Conservation (phyloP, 164 flowering plant species). For the Dillenia suffruticosa region DNA sequence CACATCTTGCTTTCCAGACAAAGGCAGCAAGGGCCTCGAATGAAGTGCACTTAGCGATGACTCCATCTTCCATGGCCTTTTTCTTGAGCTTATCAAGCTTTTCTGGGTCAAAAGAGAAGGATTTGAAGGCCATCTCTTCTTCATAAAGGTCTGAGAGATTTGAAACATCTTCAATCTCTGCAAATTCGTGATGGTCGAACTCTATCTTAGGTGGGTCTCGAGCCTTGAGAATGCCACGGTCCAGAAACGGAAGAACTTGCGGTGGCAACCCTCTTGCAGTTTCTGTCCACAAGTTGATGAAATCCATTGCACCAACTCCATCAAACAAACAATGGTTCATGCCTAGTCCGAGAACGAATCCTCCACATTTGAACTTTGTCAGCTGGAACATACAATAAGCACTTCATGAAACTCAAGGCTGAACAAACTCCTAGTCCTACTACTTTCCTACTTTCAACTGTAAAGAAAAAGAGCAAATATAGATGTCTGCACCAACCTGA, state of each 20-base stretch:
- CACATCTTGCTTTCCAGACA: constrained; percentile 72
- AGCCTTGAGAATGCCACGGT: constrained; percentile 55
- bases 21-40: constrained; percentile 86
- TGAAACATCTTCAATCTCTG: constrained; percentile 69
- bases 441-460: neutral
- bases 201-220: constrained; percentile 61
- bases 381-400: constrained; percentile 36
- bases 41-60: constrained; percentile 58
- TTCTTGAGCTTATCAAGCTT: constrained; percentile 56
- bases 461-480: neutral
- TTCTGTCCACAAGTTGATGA: constrained; percentile 85
- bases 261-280: constrained; percentile 60
- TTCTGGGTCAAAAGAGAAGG: constrained; percentile 68
- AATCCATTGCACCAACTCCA: constrained; percentile 85
- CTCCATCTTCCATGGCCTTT: constrained; percentile 53
- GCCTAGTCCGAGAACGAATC: constrained; percentile 70
- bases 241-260: constrained; percentile 50
- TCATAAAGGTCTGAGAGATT: constrained; percentile 43
- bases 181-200: constrained; percentile 72
- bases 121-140: constrained; percentile 55
- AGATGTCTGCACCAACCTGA: constrained; percentile 42
- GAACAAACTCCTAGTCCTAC: neutral
- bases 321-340: constrained; percentile 86
- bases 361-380: constrained; percentile 88
- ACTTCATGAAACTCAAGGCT: neutral